phyloP scores from a whole-genome alignment of 179 eudicot genomes.

The Vitellaria paradoxa region DNA sequence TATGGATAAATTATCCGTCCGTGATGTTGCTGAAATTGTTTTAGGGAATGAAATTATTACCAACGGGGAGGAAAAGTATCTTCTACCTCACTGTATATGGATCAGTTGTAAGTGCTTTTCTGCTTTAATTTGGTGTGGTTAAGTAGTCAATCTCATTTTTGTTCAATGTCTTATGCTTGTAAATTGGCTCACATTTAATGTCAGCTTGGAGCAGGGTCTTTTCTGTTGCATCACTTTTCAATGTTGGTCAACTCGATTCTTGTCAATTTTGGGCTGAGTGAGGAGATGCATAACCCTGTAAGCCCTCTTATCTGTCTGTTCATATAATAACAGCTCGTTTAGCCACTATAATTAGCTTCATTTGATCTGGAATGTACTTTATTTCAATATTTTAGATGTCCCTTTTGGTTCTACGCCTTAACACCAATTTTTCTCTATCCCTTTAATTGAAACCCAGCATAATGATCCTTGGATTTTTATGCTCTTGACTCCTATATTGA shows the following conservation, averaged over 20 bases:
- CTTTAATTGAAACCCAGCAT: background rate
- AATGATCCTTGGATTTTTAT: background rate
- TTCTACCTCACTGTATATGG: conserved; percentile 74
- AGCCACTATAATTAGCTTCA: background rate
- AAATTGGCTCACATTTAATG: conserved; percentile 10
- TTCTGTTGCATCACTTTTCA: conserved; percentile 65
- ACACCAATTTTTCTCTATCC: background rate
- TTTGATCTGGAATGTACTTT: background rate
- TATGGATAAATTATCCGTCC: conserved; percentile 10
- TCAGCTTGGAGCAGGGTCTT: conserved; percentile 89
- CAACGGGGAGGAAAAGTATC: conserved; percentile 79
- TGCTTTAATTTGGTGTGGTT: background rate
- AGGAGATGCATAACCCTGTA: conserved; percentile 98
- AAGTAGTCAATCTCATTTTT: conserved; percentile 3
- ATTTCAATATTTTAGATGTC: background rate
- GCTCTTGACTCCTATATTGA: background rate
- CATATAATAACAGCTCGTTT: background rate
- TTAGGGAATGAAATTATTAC: conserved; percentile 91
- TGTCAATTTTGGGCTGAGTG: conserved; percentile 76
- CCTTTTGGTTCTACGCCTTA: background rate
- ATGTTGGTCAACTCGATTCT: conserved; percentile 72
- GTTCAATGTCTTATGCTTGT: conserved; percentile 2
- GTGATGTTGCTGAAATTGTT: conserved; percentile 4
- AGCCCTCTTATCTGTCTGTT: conserved; percentile 25
- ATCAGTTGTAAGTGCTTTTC: conserved; percentile 57